Evolutionary conservation across 176 grass and related monocot genomes (phyloP).

Genomic region (Oryza coarctata): DNA sequence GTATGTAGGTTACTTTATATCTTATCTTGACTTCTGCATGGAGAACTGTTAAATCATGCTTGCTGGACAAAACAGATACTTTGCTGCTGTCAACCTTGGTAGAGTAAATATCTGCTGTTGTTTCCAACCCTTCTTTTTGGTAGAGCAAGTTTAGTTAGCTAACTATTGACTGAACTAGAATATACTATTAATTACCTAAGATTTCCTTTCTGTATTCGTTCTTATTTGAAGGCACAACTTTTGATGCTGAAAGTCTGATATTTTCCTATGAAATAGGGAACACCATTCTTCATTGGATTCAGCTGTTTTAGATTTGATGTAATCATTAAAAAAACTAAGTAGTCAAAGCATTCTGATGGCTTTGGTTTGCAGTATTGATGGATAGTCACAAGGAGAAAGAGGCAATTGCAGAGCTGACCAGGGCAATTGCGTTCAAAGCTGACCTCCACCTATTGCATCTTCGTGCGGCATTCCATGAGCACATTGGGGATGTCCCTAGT

Average conservation of each 20-base stretch:
- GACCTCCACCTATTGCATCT: slow-evolving; percentile 88
- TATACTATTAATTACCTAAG: neutral
- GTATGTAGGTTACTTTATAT: neutral
- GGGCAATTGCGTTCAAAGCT: slow-evolving; percentile 78
- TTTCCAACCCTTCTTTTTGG: neutral
- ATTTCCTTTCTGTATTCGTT: neutral
- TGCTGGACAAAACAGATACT: neutral
- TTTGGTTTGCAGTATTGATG: slow-evolving; percentile 70
- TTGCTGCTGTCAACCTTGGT: neutral
- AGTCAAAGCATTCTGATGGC: neutral
- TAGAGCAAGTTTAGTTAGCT: neutral
- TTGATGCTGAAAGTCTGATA: neutral
- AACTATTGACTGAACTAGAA: slow-evolving; percentile 1
- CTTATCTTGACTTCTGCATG: neutral
- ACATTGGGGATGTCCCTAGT: slow-evolving; percentile 61
- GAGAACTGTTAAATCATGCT: neutral
- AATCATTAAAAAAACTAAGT: neutral
- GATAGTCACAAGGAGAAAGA: slow-evolving; percentile 89
- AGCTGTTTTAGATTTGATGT: neutral
- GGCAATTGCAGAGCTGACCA: slow-evolving; percentile 75
- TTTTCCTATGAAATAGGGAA: neutral
- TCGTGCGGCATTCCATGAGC: slow-evolving; percentile 87
- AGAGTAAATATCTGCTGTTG: neutral
- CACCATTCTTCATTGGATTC: neutral
- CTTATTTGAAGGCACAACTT: slow-evolving; percentile 9